Conservation (phyloP, 2,329 filamentous ascomycete species). For the Diaporthe helianthi region DNA sequence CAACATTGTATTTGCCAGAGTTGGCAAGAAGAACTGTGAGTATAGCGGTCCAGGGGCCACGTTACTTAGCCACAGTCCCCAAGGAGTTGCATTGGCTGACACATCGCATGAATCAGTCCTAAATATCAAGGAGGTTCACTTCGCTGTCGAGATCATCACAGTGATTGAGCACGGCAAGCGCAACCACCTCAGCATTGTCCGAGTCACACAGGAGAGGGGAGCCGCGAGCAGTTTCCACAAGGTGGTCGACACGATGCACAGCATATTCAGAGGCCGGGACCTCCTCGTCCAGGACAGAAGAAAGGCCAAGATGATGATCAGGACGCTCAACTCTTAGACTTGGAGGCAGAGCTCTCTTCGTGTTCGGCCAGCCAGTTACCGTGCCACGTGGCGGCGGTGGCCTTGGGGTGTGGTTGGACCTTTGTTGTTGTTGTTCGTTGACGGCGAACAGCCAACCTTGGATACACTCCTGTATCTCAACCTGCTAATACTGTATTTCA, state of each 20-base stretch:
- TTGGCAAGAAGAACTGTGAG: constrained; percentile 82
- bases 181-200: constrained; percentile 78
- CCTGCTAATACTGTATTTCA: background rate
- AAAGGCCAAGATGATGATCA: constrained; percentile 77
- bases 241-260: constrained; percentile 78
- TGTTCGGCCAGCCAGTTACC: constrained; percentile 17
- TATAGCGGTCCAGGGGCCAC: constrained; percentile 25
- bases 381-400: background rate
- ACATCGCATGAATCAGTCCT: constrained; percentile 63
- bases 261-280: constrained; percentile 68
- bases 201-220: constrained; percentile 90
- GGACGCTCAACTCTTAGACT: constrained; percentile 63
- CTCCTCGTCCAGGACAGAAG: constrained; percentile 73
- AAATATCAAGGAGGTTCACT: constrained; percentile 84
- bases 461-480: background rate
- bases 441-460: background rate
- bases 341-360: constrained; percentile 24
- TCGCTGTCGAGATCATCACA: constrained; percentile 86
- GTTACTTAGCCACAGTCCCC: background rate
- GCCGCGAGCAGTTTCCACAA: constrained; percentile 88
- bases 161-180: constrained; percentile 85
- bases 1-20: constrained; percentile 80
- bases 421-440: background rate
- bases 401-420: constrained; percentile 14
- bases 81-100: constrained; percentile 16